Conservation (phyloP, 2,329 filamentous ascomycete species). For the Pleomassaria siparia region DNA sequence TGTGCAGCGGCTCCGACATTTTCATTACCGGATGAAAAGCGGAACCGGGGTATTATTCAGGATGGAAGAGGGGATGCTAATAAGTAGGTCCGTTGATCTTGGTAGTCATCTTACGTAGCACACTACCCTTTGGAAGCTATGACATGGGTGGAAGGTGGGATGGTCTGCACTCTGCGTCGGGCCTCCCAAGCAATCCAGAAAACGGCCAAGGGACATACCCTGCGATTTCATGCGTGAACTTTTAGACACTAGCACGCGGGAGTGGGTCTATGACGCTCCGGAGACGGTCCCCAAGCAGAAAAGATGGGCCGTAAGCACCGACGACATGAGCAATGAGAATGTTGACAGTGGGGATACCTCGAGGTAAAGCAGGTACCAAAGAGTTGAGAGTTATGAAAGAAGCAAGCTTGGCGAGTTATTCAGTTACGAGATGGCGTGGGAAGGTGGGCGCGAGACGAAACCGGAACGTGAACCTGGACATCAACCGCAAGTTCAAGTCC, state of each 20-base stretch:
- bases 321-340: no score
- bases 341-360: no score
- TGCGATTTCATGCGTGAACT: not conserved
- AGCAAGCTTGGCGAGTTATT: no score
- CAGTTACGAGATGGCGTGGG: no score
- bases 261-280: not conserved
- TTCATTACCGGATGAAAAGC: not conserved
- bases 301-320: not conserved
- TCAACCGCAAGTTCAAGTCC: not conserved
- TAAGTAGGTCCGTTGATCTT: not conserved
- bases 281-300: not conserved
- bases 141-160: not conserved
- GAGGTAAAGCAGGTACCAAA: no score
- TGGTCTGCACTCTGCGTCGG: not conserved
- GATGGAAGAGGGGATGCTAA: not conserved
- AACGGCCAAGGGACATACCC: no score
- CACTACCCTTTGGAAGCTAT: not conserved
- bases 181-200: not conserved
- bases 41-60: not conserved
- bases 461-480: not conserved
- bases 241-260: no score
- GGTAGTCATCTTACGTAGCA: not conserved
- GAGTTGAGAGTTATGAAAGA: no score
- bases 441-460: no score
- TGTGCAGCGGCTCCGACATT: conserved; percentile 14